Evolutionary conservation across 2,329 filamentous ascomycete genomes (phyloP).

Genomic region (Helotiales sp.): DNA sequence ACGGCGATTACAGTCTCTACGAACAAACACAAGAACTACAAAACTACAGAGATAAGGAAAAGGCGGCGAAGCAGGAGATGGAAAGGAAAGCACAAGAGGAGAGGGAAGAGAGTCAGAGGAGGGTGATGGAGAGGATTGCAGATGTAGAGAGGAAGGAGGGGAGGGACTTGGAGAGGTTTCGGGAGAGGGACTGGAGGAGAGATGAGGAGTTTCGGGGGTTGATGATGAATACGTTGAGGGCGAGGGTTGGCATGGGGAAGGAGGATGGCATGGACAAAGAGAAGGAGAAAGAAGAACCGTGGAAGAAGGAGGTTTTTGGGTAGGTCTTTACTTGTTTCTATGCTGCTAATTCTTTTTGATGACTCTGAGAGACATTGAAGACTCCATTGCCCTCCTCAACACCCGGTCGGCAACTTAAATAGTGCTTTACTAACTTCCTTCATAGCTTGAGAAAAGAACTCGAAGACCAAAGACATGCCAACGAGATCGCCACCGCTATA

Average conservation of each 20-base stretch:
- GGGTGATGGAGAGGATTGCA: not conserved
- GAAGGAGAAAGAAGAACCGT: not conserved
- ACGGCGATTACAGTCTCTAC: not conserved
- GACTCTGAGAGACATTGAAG: no score
- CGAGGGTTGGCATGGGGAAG: not conserved
- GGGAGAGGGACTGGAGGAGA: not conserved
- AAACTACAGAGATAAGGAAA: not conserved
- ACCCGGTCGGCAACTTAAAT: no score
- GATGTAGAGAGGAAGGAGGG: not conserved
- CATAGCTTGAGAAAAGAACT: not conserved
- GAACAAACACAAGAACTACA: not conserved
- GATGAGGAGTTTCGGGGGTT: not conserved
- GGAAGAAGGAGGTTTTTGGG: not conserved
- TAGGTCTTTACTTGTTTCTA: no score
- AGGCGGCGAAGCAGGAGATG: not conserved
- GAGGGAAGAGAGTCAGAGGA: not conserved
- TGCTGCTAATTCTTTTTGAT: no score
- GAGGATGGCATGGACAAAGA: not conserved
- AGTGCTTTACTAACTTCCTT: no score
- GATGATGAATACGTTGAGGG: not conserved
- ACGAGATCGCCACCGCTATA: not conserved
- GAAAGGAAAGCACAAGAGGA: not conserved
- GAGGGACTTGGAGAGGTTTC: conserved; percentile 1
- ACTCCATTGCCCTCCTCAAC: no score
- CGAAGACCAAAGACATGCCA: not conserved